A percentile compares a stretch with the other conserved stretches of the same genome.
These are phyloP conservation scores for Phyllosticta ampelicida DNA, from an alignment of 2,329 filamentous ascomycete genomes.

Conservation along the genomic window DNA sequence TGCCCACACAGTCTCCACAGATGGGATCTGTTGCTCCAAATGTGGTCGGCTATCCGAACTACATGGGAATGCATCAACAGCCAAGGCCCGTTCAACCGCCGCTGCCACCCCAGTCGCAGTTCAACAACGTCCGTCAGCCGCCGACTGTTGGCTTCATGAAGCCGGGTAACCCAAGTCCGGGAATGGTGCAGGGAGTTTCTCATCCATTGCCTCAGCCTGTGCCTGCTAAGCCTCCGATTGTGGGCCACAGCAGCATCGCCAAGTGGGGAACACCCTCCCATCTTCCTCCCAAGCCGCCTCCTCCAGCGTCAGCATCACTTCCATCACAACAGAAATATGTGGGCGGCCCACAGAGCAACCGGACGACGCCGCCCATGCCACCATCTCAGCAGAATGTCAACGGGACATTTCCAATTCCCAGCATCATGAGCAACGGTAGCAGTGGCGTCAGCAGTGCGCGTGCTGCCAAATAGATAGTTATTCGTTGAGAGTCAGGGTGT, in stretches of 20 bases:
- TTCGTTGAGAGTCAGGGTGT: neutral
- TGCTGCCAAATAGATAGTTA: constrained; percentile 4
- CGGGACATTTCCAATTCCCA: constrained; percentile 9
- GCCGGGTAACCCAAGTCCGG: constrained; percentile 11
- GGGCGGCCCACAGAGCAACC: neutral
- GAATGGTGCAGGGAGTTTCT: constrained; percentile 1
- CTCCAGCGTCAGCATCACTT: constrained; percentile 29
- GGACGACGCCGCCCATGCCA: neutral
- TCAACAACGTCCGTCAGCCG: constrained; percentile 20
- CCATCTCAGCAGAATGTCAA: constrained; percentile 3
- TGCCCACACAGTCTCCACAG: constrained; percentile 21
- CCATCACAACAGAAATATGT: constrained; percentile 22
- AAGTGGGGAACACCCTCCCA: constrained; percentile 46
- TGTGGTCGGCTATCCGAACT: constrained; percentile 17
- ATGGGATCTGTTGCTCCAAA: constrained; percentile 17
- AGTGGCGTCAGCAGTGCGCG: constrained; percentile 5
- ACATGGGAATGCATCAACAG: constrained; percentile 11
- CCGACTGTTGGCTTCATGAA: constrained; percentile 16
- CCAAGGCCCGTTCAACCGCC: constrained; percentile 19
- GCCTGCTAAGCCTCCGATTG: constrained; percentile 14
- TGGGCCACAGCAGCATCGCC: constrained; percentile 39
- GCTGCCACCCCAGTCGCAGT: constrained; percentile 17
- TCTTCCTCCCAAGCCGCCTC: constrained; percentile 45
- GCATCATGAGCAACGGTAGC: constrained; percentile 5
- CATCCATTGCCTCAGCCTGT: constrained; percentile 17